Evolutionary conservation across 345 rosid genomes (phyloP).

Genomic region (Eucalyptus tenuipes): DNA sequence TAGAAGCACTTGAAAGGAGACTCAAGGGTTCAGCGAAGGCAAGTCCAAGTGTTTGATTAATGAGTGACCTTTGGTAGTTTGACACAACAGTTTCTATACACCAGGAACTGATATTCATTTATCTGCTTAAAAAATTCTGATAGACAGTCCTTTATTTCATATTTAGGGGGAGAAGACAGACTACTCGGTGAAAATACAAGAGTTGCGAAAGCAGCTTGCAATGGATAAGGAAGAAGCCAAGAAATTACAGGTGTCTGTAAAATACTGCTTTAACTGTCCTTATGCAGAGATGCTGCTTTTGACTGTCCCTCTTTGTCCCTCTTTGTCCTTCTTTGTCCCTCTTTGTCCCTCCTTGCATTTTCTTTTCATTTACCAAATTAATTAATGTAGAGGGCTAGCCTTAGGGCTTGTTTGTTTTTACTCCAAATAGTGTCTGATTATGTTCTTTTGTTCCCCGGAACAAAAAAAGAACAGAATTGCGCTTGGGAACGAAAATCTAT

Average conservation of each 20-base stretch:
- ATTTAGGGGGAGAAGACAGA: slow-evolving; percentile 69
- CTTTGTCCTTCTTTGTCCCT: not conserved
- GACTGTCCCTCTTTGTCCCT: not conserved
- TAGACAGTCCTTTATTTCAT: not conserved
- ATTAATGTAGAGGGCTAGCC: not conserved
- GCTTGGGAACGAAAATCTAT: too few species aligned
- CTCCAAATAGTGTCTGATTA: too few species aligned
- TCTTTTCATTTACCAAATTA: not conserved
- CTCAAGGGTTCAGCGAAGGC: slow-evolving; percentile 59
- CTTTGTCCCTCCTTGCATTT: not conserved
- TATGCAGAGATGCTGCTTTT: not conserved
- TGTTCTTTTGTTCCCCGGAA: too few species aligned
- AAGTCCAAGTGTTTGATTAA: not conserved
- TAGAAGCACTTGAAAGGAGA: slow-evolving; percentile 63
- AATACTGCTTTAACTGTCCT: not conserved
- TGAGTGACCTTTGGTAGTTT: not conserved
- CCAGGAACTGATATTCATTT: not conserved
- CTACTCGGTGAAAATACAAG: slow-evolving; percentile 70
- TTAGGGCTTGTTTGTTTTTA: too few species aligned
- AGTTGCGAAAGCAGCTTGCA: slow-evolving; percentile 73
- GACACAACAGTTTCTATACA: not conserved
- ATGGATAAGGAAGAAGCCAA: slow-evolving; percentile 86
- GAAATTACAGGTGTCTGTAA: slow-evolving; percentile 52
- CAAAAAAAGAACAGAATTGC: too few species aligned
- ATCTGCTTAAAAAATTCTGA: not conserved